These are phyloP conservation scores for Candida andamanensis DNA, from an alignment of 805 yeast species.

Conservation along the genomic window DNA sequence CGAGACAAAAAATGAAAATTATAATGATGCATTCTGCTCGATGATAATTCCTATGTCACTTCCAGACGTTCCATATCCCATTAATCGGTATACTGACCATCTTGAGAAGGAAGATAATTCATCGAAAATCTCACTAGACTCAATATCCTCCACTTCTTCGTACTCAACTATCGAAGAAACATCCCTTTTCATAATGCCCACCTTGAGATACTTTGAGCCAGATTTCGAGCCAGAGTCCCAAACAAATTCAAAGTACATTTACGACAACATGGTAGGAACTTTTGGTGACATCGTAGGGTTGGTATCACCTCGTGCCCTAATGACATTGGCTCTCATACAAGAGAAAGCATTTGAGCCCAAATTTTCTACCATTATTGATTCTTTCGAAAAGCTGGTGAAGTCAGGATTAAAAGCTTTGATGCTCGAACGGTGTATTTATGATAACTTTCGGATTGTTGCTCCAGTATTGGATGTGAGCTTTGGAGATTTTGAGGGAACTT, in stretches of 20 bases:
- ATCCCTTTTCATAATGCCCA: conserved; percentile 16
- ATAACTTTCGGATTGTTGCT: conserved; percentile 43
- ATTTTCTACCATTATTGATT: conserved; percentile 47
- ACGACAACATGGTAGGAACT: conserved; percentile 51
- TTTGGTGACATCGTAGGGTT: conserved; percentile 47
- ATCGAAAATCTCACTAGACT: not conserved
- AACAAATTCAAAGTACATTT: conserved; percentile 39
- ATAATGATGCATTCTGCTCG: conserved; percentile 45
- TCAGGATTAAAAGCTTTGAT: conserved; percentile 33
- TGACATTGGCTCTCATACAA: conserved; percentile 33
- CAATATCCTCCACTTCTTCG: not conserved
- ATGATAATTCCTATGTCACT: conserved; percentile 58
- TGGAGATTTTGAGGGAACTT: conserved; percentile 24
- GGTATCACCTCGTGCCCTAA: conserved; percentile 42
- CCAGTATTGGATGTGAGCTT: conserved; percentile 40
- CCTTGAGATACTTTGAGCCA: conserved; percentile 21
- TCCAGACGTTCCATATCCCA: conserved; percentile 60
- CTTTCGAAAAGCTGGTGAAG: conserved; percentile 57
- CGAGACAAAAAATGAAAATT: conserved; percentile 42
- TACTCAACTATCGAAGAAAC: not conserved
- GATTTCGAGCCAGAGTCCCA: conserved; percentile 28
- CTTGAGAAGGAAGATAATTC: not conserved
- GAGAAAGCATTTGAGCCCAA: conserved; percentile 30
- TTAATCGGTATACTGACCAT: conserved; percentile 26
- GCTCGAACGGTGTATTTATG: conserved; percentile 26